A percentile compares a stretch with the other conserved stretches of the same genome.
phyloP scores from a whole-genome alignment of 352 stramenopile genomes.

The Thalassiosira delicatula region DNA sequence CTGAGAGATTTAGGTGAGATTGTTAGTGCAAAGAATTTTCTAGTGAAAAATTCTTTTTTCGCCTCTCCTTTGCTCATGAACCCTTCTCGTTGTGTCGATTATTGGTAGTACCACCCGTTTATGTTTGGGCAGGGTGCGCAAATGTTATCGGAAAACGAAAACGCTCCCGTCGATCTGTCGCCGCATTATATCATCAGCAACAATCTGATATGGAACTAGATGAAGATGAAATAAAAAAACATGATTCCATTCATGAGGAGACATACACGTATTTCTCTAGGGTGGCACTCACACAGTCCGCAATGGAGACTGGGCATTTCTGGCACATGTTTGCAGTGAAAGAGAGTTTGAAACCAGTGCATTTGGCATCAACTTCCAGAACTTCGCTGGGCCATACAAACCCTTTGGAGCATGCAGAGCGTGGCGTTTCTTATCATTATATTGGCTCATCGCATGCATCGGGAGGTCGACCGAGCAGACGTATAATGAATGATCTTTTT shows the following conservation, averaged over 20 bases:
- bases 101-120: too few relatives aligned
- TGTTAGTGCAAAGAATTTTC: too few relatives aligned
- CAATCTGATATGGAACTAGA: background rate
- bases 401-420: constrained; percentile 9
- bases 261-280: constrained; percentile 51
- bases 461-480: too few relatives aligned
- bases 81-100: too few relatives aligned
- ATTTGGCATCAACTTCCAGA: background rate
- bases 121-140: constrained; percentile 67
- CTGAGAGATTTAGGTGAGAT: too few relatives aligned
- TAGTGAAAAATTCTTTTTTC: too few relatives aligned
- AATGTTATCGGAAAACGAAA: constrained; percentile 18
- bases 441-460: too few relatives aligned
- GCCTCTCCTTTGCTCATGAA: too few relatives aligned
- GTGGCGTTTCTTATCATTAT: constrained; percentile 59
- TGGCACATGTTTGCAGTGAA: constrained; percentile 75
- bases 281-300: constrained; percentile 65
- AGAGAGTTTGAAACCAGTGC: constrained; percentile 24
- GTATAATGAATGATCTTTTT: too few relatives aligned
- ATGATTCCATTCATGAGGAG: constrained; percentile 17
- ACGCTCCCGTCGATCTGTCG: constrained; percentile 29
- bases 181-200: constrained; percentile 21
- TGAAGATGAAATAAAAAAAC: background rate
- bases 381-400: background rate
- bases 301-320: constrained; percentile 64